Evolutionary conservation across 768 basidiomycete genomes (phyloP).

Genomic region (Multifurca ochricompacta): DNA sequence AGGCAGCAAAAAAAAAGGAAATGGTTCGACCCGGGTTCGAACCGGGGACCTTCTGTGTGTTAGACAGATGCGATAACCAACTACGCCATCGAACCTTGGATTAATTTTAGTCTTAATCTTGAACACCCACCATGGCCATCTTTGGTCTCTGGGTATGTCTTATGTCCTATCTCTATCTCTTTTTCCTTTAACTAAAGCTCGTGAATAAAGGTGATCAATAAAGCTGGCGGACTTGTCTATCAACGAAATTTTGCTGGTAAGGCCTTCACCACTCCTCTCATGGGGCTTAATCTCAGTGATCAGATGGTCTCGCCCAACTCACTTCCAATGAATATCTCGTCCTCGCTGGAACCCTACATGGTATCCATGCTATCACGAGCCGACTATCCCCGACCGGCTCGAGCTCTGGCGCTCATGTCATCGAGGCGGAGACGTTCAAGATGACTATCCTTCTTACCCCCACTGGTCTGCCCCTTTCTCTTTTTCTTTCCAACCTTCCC

Average conservation of each 20-base stretch:
- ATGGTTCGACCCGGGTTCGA: constrained; percentile 21
- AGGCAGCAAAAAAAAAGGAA: not conserved
- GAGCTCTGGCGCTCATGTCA: constrained; percentile 88
- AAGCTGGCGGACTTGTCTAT: constrained; percentile 95
- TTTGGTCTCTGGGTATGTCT: constrained; percentile 73
- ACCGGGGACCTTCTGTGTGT: constrained; percentile 33
- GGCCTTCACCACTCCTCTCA: constrained; percentile 17
- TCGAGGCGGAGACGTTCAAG: constrained; percentile 94
- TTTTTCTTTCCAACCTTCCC: not conserved
- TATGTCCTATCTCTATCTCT: too few relatives aligned
- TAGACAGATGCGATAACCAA: constrained; percentile 76
- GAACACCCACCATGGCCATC: constrained; percentile 49
- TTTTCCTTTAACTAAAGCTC: too few relatives aligned
- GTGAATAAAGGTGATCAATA: constrained; percentile 95
- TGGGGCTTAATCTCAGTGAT: not conserved
- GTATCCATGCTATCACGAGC: constrained; percentile 97
- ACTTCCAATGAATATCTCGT: constrained; percentile 94
- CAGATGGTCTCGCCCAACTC: constrained; percentile 86
- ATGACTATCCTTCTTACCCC: constrained; percentile 84
- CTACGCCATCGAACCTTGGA: constrained; percentile 47
- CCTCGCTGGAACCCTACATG: constrained; percentile 92
- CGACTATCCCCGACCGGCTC: constrained; percentile 75
- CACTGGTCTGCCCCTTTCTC: constrained; percentile 53
- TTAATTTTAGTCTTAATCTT: not conserved
- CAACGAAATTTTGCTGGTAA: constrained; percentile 85